These are phyloP conservation scores for Adansonia rubrostipa DNA, from an alignment of 441 rosid genomes.

Conservation along the genomic window DNA sequence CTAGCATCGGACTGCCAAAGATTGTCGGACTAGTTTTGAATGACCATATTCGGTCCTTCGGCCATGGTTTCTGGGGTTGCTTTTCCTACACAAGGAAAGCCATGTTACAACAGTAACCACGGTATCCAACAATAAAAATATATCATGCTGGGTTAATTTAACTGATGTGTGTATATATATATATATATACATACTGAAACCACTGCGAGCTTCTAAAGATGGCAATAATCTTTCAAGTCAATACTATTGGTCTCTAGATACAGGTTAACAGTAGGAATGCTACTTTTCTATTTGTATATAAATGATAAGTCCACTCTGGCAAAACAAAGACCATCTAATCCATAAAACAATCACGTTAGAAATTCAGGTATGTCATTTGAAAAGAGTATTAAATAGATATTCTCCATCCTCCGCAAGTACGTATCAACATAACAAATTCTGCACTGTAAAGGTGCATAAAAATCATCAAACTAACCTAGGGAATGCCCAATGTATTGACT, in stretches of 20 bases:
- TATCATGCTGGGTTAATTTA: neutral
- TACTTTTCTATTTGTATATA: constrained; percentile 2
- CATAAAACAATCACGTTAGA: neutral
- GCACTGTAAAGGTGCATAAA: neutral
- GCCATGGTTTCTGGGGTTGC: constrained; percentile 91
- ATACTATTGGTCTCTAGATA: neutral
- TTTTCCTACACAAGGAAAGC: constrained; percentile 55
- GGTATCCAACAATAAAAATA: neutral
- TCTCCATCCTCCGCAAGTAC: neutral
- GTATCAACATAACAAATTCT: neutral
- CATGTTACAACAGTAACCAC: neutral
- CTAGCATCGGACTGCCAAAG: constrained; percentile 95
- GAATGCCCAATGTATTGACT: neutral
- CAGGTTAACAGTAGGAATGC: neutral
- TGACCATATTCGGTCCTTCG: constrained; percentile 92
- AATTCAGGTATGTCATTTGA: neutral
- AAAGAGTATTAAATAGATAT: neutral
- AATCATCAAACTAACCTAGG: neutral
- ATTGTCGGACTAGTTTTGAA: constrained; percentile 61
- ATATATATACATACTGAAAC: too few species aligned
- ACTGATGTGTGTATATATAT: too few species aligned
- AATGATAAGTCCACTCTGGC: neutral
- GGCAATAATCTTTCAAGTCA: neutral
- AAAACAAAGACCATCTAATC: neutral
- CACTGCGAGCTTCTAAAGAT: neutral